Percentiles rank a stretch among this genome's conserved stretches.
Conservation (phyloP, 1,284 basidiomycete genomes). For the Coriolopsis trogii region DNA sequence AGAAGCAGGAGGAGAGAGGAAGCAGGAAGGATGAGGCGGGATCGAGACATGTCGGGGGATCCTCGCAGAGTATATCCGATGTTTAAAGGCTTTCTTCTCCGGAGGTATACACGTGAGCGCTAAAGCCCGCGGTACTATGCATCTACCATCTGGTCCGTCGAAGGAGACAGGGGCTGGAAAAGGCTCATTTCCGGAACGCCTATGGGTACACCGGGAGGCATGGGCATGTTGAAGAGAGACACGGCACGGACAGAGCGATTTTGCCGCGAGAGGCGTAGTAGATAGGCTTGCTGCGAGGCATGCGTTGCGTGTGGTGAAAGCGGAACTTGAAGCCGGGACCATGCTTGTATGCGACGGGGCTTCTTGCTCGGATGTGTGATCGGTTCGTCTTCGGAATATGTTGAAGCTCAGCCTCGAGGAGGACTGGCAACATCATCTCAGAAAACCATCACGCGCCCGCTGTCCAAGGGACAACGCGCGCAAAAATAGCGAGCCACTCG, state of each 20-base stretch:
- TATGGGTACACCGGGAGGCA: neutral
- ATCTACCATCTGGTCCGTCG: neutral
- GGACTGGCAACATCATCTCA: neutral
- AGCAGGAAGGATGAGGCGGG: neutral
- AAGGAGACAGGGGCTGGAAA: neutral
- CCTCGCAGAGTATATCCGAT: constrained; percentile 25
- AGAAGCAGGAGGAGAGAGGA: neutral
- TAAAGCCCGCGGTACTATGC: no score
- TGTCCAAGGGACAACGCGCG: neutral
- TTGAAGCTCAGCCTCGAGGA: neutral
- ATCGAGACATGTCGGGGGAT: constrained; percentile 18
- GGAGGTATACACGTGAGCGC: constrained; percentile 2
- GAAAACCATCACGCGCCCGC: neutral
- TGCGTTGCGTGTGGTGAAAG: neutral
- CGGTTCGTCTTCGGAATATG: constrained; percentile 21
- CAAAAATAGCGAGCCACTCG: no score
- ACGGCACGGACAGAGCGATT: neutral
- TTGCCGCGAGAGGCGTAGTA: neutral
- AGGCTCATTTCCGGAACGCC: neutral
- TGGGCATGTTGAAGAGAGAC: neutral
- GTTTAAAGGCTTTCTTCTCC: constrained; percentile 12
- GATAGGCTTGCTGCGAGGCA: neutral
- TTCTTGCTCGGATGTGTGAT: constrained; percentile 9
- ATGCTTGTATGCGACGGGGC: neutral
- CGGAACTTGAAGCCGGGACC: neutral